Evolutionary conservation across 2,329 filamentous ascomycete genomes (phyloP).

Genomic region (Neoscytalidium dimidiatum): DNA sequence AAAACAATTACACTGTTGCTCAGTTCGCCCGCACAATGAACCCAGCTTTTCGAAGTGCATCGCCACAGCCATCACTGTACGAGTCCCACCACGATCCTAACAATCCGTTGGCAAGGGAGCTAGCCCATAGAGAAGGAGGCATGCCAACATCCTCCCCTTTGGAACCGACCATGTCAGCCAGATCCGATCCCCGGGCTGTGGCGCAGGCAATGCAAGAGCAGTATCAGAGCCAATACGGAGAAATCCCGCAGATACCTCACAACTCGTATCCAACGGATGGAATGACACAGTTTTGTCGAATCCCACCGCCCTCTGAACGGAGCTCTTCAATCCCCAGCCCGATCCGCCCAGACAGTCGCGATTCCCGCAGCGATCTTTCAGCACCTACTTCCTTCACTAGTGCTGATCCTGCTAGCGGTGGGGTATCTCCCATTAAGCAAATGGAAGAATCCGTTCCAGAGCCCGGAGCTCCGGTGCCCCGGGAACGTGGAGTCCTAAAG

Average conservation of each 20-base stretch:
- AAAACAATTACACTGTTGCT: slow-evolving; percentile 89
- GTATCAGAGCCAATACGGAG: slow-evolving; percentile 58
- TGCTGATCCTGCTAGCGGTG: slow-evolving; percentile 74
- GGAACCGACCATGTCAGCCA: slow-evolving; percentile 18
- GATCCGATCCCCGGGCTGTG: slow-evolving; percentile 36
- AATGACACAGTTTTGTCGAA: slow-evolving; percentile 95
- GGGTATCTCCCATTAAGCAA: slow-evolving; percentile 71
- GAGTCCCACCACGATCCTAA: slow-evolving; percentile 90
- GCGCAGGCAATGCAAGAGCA: slow-evolving; percentile 38
- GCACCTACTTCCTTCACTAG: slow-evolving; percentile 88
- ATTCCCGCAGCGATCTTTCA: slow-evolving; percentile 88
- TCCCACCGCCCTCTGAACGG: slow-evolving; percentile 69
- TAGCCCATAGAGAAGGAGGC: slow-evolving; percentile 54
- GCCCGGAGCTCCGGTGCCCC: slow-evolving; percentile 53
- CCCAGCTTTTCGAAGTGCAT: slow-evolving; percentile 92
- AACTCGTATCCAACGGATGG: slow-evolving; percentile 94
- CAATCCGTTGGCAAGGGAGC: slow-evolving; percentile 68
- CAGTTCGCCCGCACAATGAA: slow-evolving; percentile 96
- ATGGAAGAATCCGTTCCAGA: slow-evolving; percentile 30
- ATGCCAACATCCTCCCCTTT: neutral
- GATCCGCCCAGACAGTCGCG: slow-evolving; percentile 77
- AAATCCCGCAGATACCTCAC: slow-evolving; percentile 74
- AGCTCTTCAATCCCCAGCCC: slow-evolving; percentile 66
- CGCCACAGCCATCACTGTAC: slow-evolving; percentile 89
- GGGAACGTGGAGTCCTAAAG: slow-evolving; percentile 65